phyloP scores from a whole-genome alignment of 495 filamentous ascomycete genomes.

The Neurospora sp. region DNA sequence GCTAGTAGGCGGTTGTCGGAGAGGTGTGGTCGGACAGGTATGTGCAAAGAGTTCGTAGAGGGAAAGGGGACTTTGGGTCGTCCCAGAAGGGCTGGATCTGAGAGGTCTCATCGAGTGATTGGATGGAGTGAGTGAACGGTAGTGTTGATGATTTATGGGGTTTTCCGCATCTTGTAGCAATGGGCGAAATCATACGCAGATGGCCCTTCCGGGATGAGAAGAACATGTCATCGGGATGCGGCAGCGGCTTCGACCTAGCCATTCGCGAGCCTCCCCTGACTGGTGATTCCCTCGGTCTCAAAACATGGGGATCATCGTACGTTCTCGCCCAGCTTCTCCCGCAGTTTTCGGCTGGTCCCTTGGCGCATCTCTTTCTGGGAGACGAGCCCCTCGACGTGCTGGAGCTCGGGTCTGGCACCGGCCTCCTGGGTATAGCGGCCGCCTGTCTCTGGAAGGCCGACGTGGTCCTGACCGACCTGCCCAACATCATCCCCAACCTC shows the following conservation, averaged over 20 bases:
- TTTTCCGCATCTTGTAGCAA: constrained; percentile 38
- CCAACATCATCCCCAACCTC: constrained; percentile 35
- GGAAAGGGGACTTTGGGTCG: not conserved
- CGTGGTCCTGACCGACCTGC: constrained; percentile 39
- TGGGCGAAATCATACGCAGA: constrained; percentile 65
- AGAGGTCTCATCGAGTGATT: not conserved
- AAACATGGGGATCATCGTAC: constrained; percentile 87
- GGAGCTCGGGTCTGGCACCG: constrained; percentile 57
- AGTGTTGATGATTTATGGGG: not conserved
- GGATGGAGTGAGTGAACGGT: not conserved
- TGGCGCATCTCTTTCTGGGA: constrained; percentile 28
- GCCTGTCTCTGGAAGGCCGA: constrained; percentile 30
- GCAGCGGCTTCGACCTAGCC: constrained; percentile 42
- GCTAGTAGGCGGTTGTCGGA: constrained; percentile 72
- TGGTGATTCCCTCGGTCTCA: constrained; percentile 78
- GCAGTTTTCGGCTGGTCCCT: constrained; percentile 21
- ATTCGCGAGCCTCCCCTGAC: constrained; percentile 83
- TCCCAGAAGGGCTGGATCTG: not conserved
- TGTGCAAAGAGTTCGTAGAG: not conserved
- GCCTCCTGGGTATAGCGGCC: constrained; percentile 47
- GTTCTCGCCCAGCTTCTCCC: constrained; percentile 69
- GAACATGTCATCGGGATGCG: constrained; percentile 1
- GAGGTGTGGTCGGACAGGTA: constrained; percentile 61
- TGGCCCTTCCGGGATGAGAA: constrained; percentile 49
- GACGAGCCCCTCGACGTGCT: constrained; percentile 25